Evolutionary conservation across 148 eudicot species (phyloP), one percentile per base, ranked within the genome.

Genomic region (Rheum nobile): DNA sequence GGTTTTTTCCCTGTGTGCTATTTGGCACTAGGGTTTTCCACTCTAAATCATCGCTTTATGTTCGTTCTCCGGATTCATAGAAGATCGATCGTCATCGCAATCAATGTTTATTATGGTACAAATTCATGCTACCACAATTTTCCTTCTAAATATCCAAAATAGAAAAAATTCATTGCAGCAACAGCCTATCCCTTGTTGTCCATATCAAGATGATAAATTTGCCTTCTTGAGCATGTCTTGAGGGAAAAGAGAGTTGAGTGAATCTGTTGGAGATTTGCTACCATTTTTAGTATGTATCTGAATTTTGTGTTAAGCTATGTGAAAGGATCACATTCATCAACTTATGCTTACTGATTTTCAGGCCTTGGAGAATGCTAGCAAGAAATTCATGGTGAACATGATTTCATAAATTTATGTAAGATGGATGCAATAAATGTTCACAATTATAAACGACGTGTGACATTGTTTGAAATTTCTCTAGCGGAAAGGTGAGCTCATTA

Each of bases 341-440:
- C 38, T 43, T 73, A 41, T 57, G 41, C 41, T 71, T 67, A 29
- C 39, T 81, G 74, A 75, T 77, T 80, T 73, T 28, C 67, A 93
- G 98, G 96, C 83, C 71, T 91, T 94, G 98, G 86, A 89, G 81
- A 76, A 55, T 79, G 97, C 98, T 55, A 90, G 93, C 72, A 85
- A 77, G 87, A 88, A 85, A 81, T 87, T 88, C 75, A 11, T 89
- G 65, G 98, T 61, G 98, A 94, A 79, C 97, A 94, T 75, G 98
- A 94, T 81, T 94, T 94, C 80, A 85, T 97, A 80, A 94, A 91
- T 76, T 91, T 94, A 76, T 94, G 98, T 80, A 94, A 94, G 88
- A 94, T 94, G 97, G 98, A 94, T 87, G 97, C 97, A 71, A 74
- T 82, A 26, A 89, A 88, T 77, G 98, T 94, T 80, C 98, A 89